phyloP scores from a whole-genome alignment of 2,329 filamentous ascomycete genomes.

The Colletotrichum sublineola region DNA sequence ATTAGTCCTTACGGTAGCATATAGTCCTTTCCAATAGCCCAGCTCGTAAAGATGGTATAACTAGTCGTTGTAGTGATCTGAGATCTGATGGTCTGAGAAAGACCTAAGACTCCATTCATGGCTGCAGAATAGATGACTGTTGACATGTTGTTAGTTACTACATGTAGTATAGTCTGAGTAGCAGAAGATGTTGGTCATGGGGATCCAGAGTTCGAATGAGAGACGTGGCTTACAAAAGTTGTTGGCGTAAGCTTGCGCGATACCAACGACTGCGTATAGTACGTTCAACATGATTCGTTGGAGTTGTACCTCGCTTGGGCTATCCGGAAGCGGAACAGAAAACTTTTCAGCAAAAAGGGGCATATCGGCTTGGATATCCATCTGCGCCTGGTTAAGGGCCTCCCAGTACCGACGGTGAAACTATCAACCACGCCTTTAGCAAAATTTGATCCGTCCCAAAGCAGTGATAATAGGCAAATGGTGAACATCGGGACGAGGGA shows the following conservation, averaged over 20 bases:
- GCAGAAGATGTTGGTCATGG: neutral
- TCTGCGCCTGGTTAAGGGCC: conserved; percentile 12
- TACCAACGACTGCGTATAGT: conserved; percentile 12
- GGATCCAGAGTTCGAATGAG: fast-evolving
- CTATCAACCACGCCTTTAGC: neutral
- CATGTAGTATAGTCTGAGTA: neutral
- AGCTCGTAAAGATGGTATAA: conserved; percentile 26
- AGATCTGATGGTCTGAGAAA: neutral
- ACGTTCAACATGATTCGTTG: conserved; percentile 22
- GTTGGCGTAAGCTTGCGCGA: conserved; percentile 19
- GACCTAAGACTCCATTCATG: neutral
- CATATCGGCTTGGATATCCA: conserved; percentile 26
- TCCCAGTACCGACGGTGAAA: conserved; percentile 30
- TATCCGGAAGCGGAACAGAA: conserved; percentile 1
- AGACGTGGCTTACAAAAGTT: conserved; percentile 4
- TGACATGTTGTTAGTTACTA: neutral
- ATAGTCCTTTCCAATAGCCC: conserved; percentile 32
- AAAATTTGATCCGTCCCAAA: neutral
- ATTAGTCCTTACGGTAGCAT: conserved; percentile 16
- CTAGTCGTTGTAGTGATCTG: conserved; percentile 6
- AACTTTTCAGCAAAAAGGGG: conserved; percentile 11
- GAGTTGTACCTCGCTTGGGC: neutral
- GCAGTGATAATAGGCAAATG: fast-evolving
- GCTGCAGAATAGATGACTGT: conserved; percentile 1
- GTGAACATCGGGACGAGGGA: neutral